phyloP scores from a whole-genome alignment of 202 grass and related monocot species.

The Schoenoplectus tabernaemontani region DNA sequence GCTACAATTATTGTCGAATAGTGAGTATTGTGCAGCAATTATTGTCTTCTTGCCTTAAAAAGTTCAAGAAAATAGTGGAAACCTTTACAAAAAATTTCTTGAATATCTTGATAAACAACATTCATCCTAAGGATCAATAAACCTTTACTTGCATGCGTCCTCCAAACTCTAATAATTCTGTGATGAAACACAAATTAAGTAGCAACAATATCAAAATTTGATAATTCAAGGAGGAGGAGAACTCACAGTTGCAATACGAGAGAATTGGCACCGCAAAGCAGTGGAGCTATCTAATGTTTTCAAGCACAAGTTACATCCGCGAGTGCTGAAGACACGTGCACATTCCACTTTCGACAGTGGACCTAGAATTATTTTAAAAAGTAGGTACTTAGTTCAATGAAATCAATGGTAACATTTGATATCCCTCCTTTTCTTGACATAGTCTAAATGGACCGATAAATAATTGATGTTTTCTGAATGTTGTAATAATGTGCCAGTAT shows the following conservation, averaged over 20 bases:
- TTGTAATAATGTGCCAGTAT: neutral
- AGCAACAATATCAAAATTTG: neutral
- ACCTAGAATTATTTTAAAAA: slow-evolving; percentile 19
- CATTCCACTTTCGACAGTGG: slow-evolving; percentile 67
- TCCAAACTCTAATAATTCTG: neutral
- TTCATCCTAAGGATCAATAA: neutral
- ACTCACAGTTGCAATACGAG: slow-evolving; percentile 1
- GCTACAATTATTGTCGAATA: too few species aligned
- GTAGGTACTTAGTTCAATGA: neutral
- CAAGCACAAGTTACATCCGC: slow-evolving; percentile 56
- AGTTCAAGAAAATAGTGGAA: too few species aligned
- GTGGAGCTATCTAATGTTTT: slow-evolving; percentile 27
- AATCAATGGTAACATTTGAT: neutral
- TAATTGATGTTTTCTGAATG: neutral
- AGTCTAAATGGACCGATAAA: neutral
- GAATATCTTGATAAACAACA: neutral
- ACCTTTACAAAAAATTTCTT: too few species aligned
- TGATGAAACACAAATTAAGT: neutral
- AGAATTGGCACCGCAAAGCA: slow-evolving; percentile 26
- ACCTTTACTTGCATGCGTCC: neutral
- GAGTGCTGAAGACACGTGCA: slow-evolving; percentile 37
- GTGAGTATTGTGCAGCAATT: too few species aligned
- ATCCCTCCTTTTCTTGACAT: neutral
- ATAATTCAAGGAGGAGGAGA: neutral
- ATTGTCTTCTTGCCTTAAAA: too few species aligned